Evolutionary conservation across 768 basidiomycete species (phyloP).

Genomic region (Dacryopinax spathularia): DNA sequence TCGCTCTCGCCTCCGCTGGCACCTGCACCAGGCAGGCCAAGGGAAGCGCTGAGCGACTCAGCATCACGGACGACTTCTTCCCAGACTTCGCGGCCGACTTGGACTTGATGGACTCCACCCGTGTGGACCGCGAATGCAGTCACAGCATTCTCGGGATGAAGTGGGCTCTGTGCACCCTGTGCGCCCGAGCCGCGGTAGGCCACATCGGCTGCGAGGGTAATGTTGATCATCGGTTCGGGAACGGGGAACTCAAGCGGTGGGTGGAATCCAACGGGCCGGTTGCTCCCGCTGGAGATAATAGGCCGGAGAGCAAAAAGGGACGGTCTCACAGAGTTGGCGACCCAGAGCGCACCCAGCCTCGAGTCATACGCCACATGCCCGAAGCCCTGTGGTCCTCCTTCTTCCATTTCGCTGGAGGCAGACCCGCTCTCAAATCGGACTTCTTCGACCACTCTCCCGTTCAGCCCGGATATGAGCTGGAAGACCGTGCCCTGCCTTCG

Average conservation of each 20-base stretch:
- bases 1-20: not conserved
- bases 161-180: conserved; percentile 10
- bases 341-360: conserved; percentile 73
- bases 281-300: conserved; percentile 45
- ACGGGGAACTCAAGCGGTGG: conserved; percentile 56
- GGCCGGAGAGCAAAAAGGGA: conserved; percentile 72
- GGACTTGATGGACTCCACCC: conserved; percentile 75
- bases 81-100: conserved; percentile 76
- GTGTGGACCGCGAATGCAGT: conserved; percentile 84
- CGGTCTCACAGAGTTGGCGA: conserved; percentile 71
- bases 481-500: conserved; percentile 73
- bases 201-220: conserved; percentile 75
- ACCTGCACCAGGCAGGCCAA: not conserved
- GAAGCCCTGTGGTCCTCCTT: conserved; percentile 48
- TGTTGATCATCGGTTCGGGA: conserved; percentile 75
- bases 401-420: not conserved
- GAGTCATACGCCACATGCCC: conserved; percentile 77
- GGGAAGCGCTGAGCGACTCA: not conserved
- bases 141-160: conserved; percentile 50
- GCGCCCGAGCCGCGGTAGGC: conserved; percentile 41
- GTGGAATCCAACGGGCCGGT: conserved; percentile 43
- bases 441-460: conserved; percentile 58
- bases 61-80: conserved; percentile 35
- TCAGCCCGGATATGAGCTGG: conserved; percentile 65
- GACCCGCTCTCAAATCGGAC: conserved; percentile 59